Evolutionary conservation across 2,329 filamentous ascomycete species (phyloP).

Genomic region (Harringtonia aguacate): DNA sequence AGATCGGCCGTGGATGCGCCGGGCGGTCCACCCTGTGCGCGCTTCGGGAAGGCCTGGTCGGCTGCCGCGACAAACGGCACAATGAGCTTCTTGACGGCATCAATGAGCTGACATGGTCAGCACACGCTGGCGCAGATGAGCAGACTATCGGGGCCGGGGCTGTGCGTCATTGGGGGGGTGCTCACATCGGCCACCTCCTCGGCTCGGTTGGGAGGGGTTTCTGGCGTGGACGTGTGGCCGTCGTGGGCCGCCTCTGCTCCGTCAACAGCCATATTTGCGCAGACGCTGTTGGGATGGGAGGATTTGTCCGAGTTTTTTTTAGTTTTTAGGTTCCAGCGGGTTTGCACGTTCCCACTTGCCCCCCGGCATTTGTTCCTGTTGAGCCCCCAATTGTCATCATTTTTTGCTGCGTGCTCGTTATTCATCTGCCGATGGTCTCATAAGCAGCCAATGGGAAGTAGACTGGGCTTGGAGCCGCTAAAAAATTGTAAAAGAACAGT

Average conservation of each 20-base stretch:
- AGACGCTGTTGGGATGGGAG: too few species aligned
- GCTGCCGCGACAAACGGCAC: conserved; percentile 62
- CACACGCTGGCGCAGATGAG: too few species aligned
- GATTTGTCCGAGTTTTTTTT: too few species aligned
- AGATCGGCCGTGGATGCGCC: conserved; percentile 24
- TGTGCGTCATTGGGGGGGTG: too few species aligned
- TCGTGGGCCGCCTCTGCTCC: neutral
- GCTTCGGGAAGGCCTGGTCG: conserved; percentile 48
- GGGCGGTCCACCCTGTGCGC: conserved; percentile 39
- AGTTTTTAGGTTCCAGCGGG: too few species aligned
- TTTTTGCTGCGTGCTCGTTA: neutral
- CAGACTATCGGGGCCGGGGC: too few species aligned
- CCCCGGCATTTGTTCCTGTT: too few species aligned
- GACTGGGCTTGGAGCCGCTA: too few species aligned
- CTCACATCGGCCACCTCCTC: conserved; percentile 20
- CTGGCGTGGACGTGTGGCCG: neutral
- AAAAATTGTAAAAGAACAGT: too few species aligned
- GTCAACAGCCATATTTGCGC: neutral
- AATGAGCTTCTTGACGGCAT: conserved; percentile 55
- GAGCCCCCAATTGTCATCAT: too few species aligned
- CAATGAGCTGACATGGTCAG: conserved; percentile 43
- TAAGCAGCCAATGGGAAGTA: conserved; percentile 9
- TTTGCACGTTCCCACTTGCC: too few species aligned
- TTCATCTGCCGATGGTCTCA: conserved; percentile 7
- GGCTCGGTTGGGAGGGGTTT: conserved; percentile 14